These are phyloP conservation scores for Fusarium burgessii DNA, from an alignment of 2,329 filamentous ascomycete species.

Conservation along the genomic window DNA sequence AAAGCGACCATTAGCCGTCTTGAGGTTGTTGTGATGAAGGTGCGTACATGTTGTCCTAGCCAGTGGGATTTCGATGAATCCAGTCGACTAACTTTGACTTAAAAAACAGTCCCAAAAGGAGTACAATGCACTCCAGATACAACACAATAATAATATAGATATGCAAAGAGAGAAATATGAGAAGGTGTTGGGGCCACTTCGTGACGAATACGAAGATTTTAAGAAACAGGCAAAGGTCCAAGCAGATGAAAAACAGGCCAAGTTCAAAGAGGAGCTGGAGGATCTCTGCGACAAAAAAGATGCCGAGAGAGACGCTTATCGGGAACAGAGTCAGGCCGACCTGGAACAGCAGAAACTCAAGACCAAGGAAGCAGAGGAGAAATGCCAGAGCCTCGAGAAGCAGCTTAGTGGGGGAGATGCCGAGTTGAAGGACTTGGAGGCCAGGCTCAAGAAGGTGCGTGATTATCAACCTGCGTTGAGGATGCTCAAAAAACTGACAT, in stretches of 20 bases:
- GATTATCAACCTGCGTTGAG: constrained; percentile 27
- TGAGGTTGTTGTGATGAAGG: constrained; percentile 72
- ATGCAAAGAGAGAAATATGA: constrained; percentile 27
- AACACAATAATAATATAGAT: constrained; percentile 28
- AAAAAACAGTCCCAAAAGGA: constrained; percentile 69
- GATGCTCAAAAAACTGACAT: constrained; percentile 39
- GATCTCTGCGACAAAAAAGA: constrained; percentile 22
- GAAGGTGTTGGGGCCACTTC: constrained; percentile 8
- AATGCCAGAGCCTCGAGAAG: constrained; percentile 44
- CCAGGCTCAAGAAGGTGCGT: constrained; percentile 46
- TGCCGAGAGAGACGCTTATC: constrained; percentile 45
- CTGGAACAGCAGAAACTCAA: constrained; percentile 35
- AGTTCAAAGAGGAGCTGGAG: constrained; percentile 12
- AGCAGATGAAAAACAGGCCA: constrained; percentile 30
- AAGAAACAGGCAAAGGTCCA: constrained; percentile 21
- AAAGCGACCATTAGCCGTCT: constrained; percentile 70
- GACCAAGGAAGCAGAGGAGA: constrained; percentile 46
- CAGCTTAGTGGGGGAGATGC: constrained; percentile 40
- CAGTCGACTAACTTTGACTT: background rate
- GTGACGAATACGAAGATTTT: constrained; percentile 42
- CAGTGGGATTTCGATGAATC: background rate
- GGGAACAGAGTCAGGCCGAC: constrained; percentile 33
- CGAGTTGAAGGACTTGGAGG: constrained; percentile 37
- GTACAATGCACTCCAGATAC: constrained; percentile 42
- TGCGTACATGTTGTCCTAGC: constrained; percentile 42